Conservation (phyloP, 2,329 filamentous ascomycete genomes). For the Monosporascus cannonballus region DNA sequence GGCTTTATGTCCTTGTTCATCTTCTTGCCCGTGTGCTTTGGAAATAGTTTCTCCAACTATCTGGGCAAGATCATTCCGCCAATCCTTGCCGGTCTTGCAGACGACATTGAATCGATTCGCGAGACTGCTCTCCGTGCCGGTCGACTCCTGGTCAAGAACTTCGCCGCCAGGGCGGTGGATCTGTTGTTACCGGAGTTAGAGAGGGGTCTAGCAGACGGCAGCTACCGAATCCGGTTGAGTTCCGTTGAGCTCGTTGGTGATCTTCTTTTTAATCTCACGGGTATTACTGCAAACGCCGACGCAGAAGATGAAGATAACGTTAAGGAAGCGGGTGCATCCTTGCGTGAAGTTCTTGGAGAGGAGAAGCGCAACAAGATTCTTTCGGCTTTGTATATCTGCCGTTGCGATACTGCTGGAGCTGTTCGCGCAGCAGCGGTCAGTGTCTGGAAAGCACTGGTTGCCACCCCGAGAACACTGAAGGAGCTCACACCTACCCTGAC, state of each 20-base stretch:
- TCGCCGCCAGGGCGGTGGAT: conserved; percentile 90
- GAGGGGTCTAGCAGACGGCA: conserved; percentile 94
- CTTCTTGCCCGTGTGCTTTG: conserved; percentile 97
- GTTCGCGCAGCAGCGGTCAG: conserved; percentile 85
- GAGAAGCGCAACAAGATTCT: conserved; percentile 96
- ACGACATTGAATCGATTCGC: conserved; percentile 92
- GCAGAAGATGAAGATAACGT: conserved; percentile 70
- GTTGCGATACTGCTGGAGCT: conserved; percentile 88
- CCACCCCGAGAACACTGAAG: conserved; percentile 85
- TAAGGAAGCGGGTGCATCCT: conserved; percentile 83
- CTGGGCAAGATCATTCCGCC: conserved; percentile 92
- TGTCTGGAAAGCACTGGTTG: conserved; percentile 96
- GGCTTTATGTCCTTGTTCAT: conserved; percentile 99
- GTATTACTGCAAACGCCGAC: conserved; percentile 75
- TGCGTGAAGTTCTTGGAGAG: conserved; percentile 88
- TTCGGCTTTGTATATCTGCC: conserved; percentile 95
- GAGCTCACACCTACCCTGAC: conserved; percentile 93
- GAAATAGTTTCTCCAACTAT: conserved; percentile 96
- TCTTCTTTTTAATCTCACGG: conserved; percentile 93
- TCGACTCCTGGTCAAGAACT: conserved; percentile 95
- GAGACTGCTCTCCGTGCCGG: conserved; percentile 95
- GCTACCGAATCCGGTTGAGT: conserved; percentile 93
- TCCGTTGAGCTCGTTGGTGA: conserved; percentile 97
- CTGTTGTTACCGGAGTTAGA: conserved; percentile 90
- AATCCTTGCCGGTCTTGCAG: conserved; percentile 87